phyloP scores from a whole-genome alignment of 2,329 filamentous ascomycete species.

The Claviceps sp. region DNA sequence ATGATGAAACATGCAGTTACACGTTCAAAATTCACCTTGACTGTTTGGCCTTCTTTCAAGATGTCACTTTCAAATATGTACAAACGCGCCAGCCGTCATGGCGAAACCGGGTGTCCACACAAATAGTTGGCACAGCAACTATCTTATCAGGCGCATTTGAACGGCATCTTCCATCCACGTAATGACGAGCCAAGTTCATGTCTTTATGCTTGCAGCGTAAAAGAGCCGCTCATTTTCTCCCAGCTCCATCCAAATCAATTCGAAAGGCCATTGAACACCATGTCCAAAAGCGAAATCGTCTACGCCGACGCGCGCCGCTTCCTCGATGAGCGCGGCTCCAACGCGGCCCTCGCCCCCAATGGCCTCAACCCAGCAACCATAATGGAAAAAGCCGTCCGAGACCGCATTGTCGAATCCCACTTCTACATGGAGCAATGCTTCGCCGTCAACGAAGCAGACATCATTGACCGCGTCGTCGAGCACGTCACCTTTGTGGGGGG shows the following conservation, averaged over 20 bases:
- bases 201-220: no score
- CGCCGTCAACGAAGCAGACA: constrained; percentile 68
- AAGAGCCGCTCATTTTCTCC: background rate
- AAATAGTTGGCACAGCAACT: constrained; percentile 28
- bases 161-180: no score
- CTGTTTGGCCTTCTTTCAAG: no score
- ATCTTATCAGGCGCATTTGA: constrained; percentile 22
- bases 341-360: constrained; percentile 61
- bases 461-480: constrained; percentile 82
- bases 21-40: no score
- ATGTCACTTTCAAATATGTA: no score
- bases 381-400: constrained; percentile 88
- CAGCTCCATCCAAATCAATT: constrained; percentile 1
- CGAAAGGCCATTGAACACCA: constrained; percentile 7
- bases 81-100: no score
- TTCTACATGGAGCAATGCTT: constrained; percentile 99
- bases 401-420: constrained; percentile 88
- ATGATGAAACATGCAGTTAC: no score
- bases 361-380: constrained; percentile 91
- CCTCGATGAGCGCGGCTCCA: constrained; percentile 82
- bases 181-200: no score
- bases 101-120: background rate
- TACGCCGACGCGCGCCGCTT: constrained; percentile 70
- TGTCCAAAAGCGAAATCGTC: constrained; percentile 37
- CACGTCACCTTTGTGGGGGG: constrained; percentile 74